Base-by-base conservation (phyloP, 208 protist genomes). In the Acanthamoeba sp. region DNA sequence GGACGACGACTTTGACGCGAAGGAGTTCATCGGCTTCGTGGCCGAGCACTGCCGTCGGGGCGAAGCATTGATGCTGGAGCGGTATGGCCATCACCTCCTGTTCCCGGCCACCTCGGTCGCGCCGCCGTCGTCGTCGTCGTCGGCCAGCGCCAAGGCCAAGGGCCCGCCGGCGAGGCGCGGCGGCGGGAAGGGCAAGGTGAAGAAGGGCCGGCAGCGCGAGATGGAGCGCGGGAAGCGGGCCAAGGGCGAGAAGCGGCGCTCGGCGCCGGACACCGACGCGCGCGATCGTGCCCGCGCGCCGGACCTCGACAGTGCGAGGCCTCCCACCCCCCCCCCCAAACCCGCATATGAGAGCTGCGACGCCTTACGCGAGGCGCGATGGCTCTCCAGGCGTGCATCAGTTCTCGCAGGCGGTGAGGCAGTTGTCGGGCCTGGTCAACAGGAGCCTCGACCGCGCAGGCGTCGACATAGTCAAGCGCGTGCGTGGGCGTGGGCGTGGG, bases 121-220 rank as follows among this genome's bases (percentile, higher is more conserved):
- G 57, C 24, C 57, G 6, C 5, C 42, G 10, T 48, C 48, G 48
- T 12, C 48, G 22, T 55, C 48, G 48, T 12, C 16, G 12, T 55
- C 48, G 16, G 22, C 48, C 48, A 2, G 18, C 5, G 18, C 14
- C 18, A 64, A 24, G 27, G n/a, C 9, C 32, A 69, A 69, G 6
- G 40, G 66, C 34, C 34, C 32, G 10, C n/a, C 59, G 34, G 32
- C 32, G 0, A 76, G 66, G 66, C 66, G 66, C n/a, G 66, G 66
- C 24, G 66, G 66, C 6, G 66, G 66, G 34, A 76, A 76, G 34
- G 66, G 66, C 34, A 76, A 76, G 66, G 66, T 76, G 16, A 76
- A 76, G 66, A 76, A 76, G 66, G 66, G 66, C n/a, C 66, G 66
- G 16, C 66, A 76, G 66, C 66, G 66, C 6, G 66, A 76, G n/a